These are phyloP conservation scores for Magnaporthiopsis incrustans DNA, from an alignment of 2,329 filamentous ascomycete genomes.

Conservation along the genomic window DNA sequence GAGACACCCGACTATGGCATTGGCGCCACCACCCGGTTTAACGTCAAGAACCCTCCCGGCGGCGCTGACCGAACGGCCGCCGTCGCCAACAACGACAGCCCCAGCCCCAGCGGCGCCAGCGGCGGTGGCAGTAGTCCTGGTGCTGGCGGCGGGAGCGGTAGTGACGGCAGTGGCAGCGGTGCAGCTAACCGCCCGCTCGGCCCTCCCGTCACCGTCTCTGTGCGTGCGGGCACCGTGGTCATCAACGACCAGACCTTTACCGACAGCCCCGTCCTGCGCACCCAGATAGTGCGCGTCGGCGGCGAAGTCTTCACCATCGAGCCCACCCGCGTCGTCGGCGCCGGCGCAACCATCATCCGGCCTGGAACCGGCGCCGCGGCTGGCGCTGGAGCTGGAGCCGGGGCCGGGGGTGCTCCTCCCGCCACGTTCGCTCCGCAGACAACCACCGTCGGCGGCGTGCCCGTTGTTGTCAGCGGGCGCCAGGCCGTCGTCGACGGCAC, in stretches of 20 bases:
- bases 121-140: neutral
- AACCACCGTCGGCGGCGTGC: constrained; percentile 29
- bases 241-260: constrained; percentile 39
- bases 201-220: constrained; percentile 31
- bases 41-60: constrained; percentile 11
- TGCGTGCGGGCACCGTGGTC: constrained; percentile 35
- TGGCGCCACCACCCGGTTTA: constrained; percentile 13
- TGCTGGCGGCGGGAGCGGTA: neutral
- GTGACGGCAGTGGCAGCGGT: neutral
- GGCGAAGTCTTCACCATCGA: constrained; percentile 36
- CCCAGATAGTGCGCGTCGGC: constrained; percentile 19
- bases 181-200: neutral
- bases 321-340: constrained; percentile 36
- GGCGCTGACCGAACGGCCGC: constrained; percentile 6
- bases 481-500: constrained; percentile 33
- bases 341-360: constrained; percentile 34
- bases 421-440: constrained; percentile 26
- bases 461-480: constrained; percentile 33
- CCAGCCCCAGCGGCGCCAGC: neutral
- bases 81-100: constrained; percentile 10
- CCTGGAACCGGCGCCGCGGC: constrained; percentile 21
- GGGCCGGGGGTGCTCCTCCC: neutral
- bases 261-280: constrained; percentile 17
- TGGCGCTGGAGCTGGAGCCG: neutral
- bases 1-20: constrained; percentile 31